These are phyloP conservation scores for Lactarius deliciosus DNA, from an alignment of 768 basidiomycete species.

Conservation along the genomic window DNA sequence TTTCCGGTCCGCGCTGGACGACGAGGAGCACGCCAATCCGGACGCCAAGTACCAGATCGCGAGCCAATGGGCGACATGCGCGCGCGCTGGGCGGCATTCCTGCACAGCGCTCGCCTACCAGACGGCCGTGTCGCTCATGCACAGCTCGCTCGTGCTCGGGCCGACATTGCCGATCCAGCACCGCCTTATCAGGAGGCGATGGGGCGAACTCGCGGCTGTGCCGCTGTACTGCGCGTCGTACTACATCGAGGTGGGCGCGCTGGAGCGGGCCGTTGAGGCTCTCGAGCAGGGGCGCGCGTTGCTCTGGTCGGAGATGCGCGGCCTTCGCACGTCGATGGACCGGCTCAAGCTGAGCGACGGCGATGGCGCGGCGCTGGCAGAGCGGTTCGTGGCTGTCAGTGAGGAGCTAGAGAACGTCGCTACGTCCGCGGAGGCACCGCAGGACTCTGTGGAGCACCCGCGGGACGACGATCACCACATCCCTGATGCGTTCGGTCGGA, in stretches of 20 bases:
- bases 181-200: background rate
- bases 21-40: slow-evolving; percentile 1
- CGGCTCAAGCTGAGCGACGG: slow-evolving; percentile 7
- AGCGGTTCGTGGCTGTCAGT: slow-evolving; percentile 5
- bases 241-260: slow-evolving; percentile 9
- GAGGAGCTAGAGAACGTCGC: slow-evolving; percentile 6
- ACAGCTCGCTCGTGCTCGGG: background rate
- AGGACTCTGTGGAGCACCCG: background rate
- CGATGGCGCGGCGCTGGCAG: slow-evolving; percentile 8
- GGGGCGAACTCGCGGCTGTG: background rate
- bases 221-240: slow-evolving; percentile 8
- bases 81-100: background rate
- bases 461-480: background rate
- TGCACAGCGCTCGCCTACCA: slow-evolving; percentile 1
- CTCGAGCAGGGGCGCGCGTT: slow-evolving; percentile 23
- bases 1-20: slow-evolving; percentile 2
- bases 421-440: background rate
- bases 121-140: slow-evolving; percentile 10
- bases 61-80: slow-evolving; percentile 10
- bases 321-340: slow-evolving; percentile 23
- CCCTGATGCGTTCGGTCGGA: slow-evolving; percentile 4
- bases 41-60: slow-evolving; percentile 8
- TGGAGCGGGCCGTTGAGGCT: slow-evolving; percentile 15
- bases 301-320: slow-evolving; percentile 27
- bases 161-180: slow-evolving; percentile 16